Base-by-base conservation (phyloP, 805 yeast genomes). In the Teunomyces lycoperdinae region DNA sequence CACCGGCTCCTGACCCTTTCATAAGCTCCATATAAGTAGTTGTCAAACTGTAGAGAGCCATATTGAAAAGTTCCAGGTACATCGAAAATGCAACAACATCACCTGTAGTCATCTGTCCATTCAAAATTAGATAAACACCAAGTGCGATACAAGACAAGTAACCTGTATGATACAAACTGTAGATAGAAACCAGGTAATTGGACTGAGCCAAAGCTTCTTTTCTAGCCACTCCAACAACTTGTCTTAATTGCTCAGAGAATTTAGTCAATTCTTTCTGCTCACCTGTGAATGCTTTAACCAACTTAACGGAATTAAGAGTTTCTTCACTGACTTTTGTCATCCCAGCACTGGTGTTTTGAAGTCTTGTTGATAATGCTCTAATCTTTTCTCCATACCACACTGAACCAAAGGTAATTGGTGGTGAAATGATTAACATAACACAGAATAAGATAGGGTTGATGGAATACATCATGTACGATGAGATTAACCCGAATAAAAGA, bases 1-100 rank as follows among this genome's bases (percentile, higher is more conserved):
- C 67, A 5, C 75, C 77, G 2, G 78, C 78, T 27, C 78, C 78
- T 2, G 76, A 67, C 8, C 78, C 78, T 55, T 73, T 73, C 78
- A 73, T 73, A 20, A 73, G 58, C 53, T 73, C 78, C 64, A 72
- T 64, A 47, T 73, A 73, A 0, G 76, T 70, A 8, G 74, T 69
- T n/a, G 78, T 71, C 42, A 73, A 64, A 51, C 74, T 67, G 55
- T 71, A 73, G 29, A 73, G 59, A 1, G 77, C 75, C 69, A 66
- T 66, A 52, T 72, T 72, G 56, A 72, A 72, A 38, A 69, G 63
- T 54, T 73, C 78, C 50, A 67, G 64, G 57, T 73, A 73, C 74
- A 73, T 71, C 5, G 77, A 71, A 52, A 73, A 73, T 1, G 77
- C 74, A 28, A 72, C 74, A 6, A 73, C 76, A 46, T 73, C 78